Base-by-base conservation (phyloP, 2,329 filamentous ascomycete species). In the Didymella arachidicola region DNA sequence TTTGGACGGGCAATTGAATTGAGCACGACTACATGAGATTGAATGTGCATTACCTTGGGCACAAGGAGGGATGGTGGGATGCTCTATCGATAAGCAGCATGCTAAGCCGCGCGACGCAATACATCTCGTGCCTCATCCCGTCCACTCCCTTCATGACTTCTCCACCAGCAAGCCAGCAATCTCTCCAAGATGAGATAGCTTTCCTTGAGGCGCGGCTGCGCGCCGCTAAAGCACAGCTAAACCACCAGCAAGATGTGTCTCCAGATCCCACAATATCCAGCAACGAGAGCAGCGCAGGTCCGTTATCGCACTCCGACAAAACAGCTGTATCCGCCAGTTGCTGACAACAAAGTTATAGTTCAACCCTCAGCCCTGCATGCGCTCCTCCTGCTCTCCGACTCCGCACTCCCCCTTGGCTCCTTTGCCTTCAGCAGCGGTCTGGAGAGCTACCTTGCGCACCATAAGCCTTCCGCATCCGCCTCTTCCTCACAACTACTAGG, bases 391-490 rank as follows among this genome's bases (percentile, higher is more conserved):
- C 87, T 94, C 47, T 87, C 91, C 46, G 91, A 95, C 80, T 93
- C 91, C 1, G 90, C 90, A 14, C 85, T 95, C 2, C 91, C 91
- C 0, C 83, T 95, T 0, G 91, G 91, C 57, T 92, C 91, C n/a
- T 95, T 95, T 78, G 91, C 91, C 69, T 95, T 94, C 80, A 91
- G 88, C 80, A 90, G 87, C 66, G 91, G 91, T 3, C 84, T 95
- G 16, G 91, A 95, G 79, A 94, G 91, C 39, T 94, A 89, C 75
- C 86, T 93, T 18, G 88, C 89, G 3, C 91, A 95, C 79, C 81
- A 82, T 65, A 79, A 77, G 60, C 70, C 71, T 2, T 69, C 67
- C 12, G 66, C 72, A 19, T 68, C 66, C 18, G 65, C 70, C 2
- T 73, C 73, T 8, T 32, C 30, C 12, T 14, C 30, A 14, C 30